Evolutionary conservation across 768 basidiomycete genomes (phyloP).

Genomic region (Fomitopsis pulvina): DNA sequence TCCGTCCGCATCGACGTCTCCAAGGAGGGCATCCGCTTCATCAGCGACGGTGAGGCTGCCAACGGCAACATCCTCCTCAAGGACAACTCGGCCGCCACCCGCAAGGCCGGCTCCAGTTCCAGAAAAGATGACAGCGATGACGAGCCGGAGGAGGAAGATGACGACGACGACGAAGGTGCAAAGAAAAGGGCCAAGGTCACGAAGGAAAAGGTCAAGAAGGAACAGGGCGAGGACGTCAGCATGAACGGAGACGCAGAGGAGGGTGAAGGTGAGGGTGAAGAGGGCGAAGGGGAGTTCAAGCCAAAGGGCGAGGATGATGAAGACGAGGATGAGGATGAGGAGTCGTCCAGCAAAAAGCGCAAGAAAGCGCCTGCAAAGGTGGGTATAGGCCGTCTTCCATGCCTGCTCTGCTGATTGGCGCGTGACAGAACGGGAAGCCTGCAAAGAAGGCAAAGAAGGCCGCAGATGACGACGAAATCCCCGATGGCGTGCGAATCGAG

Average conservation of each 20-base stretch:
- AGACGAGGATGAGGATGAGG: constrained; percentile 30
- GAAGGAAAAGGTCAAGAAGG: constrained; percentile 44
- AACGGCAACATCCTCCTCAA: constrained; percentile 83
- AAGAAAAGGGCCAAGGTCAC: constrained; percentile 33
- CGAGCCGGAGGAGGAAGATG: constrained; percentile 41
- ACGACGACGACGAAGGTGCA: constrained; percentile 33
- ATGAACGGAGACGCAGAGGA: constrained; percentile 25
- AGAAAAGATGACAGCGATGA: constrained; percentile 32
- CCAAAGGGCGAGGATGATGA: constrained; percentile 16
- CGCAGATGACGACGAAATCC: constrained; percentile 44
- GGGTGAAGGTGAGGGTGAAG: constrained; percentile 36
- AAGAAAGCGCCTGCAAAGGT: constrained; percentile 56
- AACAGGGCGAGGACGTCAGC: constrained; percentile 33
- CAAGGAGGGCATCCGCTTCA: constrained; percentile 93
- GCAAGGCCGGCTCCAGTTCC: constrained; percentile 13
- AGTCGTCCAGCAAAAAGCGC: constrained; percentile 41
- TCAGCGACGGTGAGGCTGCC: constrained; percentile 90
- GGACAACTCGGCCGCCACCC: constrained; percentile 50
- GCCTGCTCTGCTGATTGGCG: not conserved
- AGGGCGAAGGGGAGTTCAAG: constrained; percentile 38
- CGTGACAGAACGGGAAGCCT: constrained; percentile 28
- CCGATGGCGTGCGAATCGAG: constrained; percentile 58
- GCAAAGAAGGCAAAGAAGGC: constrained; percentile 50
- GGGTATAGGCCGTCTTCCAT: not conserved
- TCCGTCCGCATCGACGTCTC: constrained; percentile 91